Base-by-base conservation (phyloP, 2,329 filamentous ascomycete species). In the Aaosphaeria pasadenensis region DNA sequence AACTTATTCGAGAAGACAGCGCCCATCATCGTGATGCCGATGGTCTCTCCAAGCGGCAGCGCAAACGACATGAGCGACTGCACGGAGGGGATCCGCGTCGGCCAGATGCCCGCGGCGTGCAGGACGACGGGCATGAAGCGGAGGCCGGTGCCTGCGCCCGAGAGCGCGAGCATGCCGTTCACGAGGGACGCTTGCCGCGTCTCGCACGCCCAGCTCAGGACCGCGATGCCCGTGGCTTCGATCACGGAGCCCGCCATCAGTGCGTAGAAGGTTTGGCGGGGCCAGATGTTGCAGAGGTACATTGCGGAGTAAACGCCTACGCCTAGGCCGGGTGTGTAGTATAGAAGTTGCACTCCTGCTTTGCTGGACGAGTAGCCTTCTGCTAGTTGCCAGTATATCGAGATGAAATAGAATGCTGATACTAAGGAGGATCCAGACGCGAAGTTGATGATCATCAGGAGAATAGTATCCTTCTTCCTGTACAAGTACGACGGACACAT, bases 11-110 rank as follows among this genome's bases (percentile, higher is more conserved):
- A 86, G 64, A 87, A 87, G 1, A 88, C 83, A 6, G 80, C 77
- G 11, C 83, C 78, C 85, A 88, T 87, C 57, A 88, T 76, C 0
- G 84, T 85, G 41, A 87, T 72, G 0, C 79, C 80, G 3, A 88
- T 66, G 0, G 84, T 86, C 9, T 85, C 84, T 4, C 86, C 85
- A 28, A 88, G 79, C 0, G 83, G 81, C 11, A 80, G 49, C 2
- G 82, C 76, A 45, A 88, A 81, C 0, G 77, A 74, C 64, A 85
- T 76, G 7, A 88, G 62, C 0, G 79, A 82, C 47, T 85, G 77
- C 4, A 86, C 80, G 0, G 78, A 73, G 0, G 84, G 77, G 9
- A 86, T 79, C 30, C 77, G 69, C 4, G 75, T 65, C 0, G 80
- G 81, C 66, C 84, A 86, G 49, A 83, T 78, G 0, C 80, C 85